Conservation (phyloP, 345 rosid species). For the Salix dunnii region DNA sequence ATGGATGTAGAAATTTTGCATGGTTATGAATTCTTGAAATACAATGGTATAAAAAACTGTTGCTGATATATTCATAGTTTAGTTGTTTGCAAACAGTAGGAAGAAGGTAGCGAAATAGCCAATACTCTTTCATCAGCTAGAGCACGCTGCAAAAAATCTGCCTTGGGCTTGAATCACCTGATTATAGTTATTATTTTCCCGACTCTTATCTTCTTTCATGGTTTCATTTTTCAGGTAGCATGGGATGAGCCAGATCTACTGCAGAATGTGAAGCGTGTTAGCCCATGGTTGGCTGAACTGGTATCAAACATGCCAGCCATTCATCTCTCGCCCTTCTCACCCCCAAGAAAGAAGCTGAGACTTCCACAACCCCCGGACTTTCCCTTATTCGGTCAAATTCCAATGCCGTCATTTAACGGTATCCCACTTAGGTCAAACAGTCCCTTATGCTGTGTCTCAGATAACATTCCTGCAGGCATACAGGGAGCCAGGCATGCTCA, state of each 20-base stretch:
- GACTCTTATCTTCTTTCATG: neutral
- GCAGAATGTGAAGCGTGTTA: constrained; percentile 89
- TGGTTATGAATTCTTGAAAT: no score
- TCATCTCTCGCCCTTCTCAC: constrained; percentile 69
- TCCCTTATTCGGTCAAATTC: constrained; percentile 46
- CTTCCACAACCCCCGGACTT: constrained; percentile 59
- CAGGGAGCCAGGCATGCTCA: constrained; percentile 99
- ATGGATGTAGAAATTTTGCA: neutral
- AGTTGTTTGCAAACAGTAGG: neutral
- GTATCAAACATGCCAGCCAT: constrained; percentile 71
- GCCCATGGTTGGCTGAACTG: constrained; percentile 92
- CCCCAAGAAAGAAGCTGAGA: constrained; percentile 83
- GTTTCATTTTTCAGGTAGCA: constrained; percentile 55
- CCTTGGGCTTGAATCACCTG: constrained; percentile 12
- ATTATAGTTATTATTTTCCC: neutral
- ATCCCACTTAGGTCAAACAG: constrained; percentile 56
- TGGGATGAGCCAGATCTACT: constrained; percentile 99
- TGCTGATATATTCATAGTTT: neutral
- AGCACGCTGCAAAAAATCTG: neutral
- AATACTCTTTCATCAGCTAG: neutral
- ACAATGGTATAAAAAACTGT: no score
- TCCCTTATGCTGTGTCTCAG: constrained; percentile 61
- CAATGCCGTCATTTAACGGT: constrained; percentile 59
- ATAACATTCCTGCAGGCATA: constrained; percentile 88
- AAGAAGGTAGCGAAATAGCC: neutral